These are phyloP conservation scores for Yarrowia hollandica DNA, from an alignment of 805 yeast genomes.

Conservation along the genomic window DNA sequence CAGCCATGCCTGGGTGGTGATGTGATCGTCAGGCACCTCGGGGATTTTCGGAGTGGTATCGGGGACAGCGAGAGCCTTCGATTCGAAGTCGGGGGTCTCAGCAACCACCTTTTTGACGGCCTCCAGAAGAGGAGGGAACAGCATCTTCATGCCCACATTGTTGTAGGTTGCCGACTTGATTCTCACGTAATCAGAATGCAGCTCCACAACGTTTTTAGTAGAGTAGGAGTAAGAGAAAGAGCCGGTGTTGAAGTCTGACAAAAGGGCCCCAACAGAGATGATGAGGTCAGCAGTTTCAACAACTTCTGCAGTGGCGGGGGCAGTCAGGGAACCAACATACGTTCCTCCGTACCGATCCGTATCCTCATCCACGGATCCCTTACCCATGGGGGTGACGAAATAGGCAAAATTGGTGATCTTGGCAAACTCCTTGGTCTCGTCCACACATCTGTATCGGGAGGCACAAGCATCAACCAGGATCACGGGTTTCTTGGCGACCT, in stretches of 20 bases:
- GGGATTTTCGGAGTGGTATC: slow-evolving; percentile 54
- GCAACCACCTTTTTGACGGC: slow-evolving; percentile 30
- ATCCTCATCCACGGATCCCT: slow-evolving; percentile 72
- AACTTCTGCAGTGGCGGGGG: slow-evolving; percentile 66
- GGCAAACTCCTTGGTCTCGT: slow-evolving; percentile 63
- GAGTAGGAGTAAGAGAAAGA: slow-evolving; percentile 60
- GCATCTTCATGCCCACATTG: slow-evolving; percentile 53
- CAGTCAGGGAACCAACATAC: slow-evolving; percentile 78
- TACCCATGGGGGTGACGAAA: slow-evolving; percentile 89
- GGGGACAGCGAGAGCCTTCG: slow-evolving; percentile 50
- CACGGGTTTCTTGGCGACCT: slow-evolving; percentile 64
- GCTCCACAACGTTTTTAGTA: slow-evolving; percentile 55
- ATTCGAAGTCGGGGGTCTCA: slow-evolving; percentile 39
- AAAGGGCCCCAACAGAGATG: slow-evolving; percentile 75
- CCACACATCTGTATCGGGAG: slow-evolving; percentile 66
- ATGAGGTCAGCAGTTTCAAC: slow-evolving; percentile 76
- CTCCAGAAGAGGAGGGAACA: slow-evolving; percentile 40
- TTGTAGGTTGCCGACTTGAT: slow-evolving; percentile 54
- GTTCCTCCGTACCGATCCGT: slow-evolving; percentile 79
- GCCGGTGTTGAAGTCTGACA: slow-evolving; percentile 90
- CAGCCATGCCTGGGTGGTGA: slow-evolving; percentile 48
- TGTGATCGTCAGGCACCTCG: slow-evolving; percentile 51
- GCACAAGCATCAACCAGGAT: slow-evolving; percentile 88
- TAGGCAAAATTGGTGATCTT: slow-evolving; percentile 74
- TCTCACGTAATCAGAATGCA: slow-evolving; percentile 57